Conservation (phyloP, 192 early-diverging fungal genomes). For the Ramicandelaber brevisporus region DNA sequence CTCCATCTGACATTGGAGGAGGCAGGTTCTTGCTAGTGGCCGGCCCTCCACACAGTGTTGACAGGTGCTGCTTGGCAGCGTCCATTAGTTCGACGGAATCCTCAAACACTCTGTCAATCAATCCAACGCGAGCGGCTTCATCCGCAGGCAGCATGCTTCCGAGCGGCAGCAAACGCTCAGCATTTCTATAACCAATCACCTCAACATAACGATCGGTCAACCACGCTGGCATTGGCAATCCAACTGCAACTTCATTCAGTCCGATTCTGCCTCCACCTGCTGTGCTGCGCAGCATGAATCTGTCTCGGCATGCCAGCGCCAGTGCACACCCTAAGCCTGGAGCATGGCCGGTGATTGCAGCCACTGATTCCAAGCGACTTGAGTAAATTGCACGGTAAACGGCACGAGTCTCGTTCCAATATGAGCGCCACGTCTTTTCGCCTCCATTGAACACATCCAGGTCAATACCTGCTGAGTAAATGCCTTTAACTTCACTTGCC, state of each 20-base stretch:
- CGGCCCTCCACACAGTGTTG: no score
- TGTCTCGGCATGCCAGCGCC: slow-evolving; percentile 12
- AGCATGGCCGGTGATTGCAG: slow-evolving; percentile 11
- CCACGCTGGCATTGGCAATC: slow-evolving; percentile 12
- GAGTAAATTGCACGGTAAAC: slow-evolving; percentile 11
- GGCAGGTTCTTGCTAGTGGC: no score
- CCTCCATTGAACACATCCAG: slow-evolving; percentile 5
- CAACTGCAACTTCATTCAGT: slow-evolving; percentile 13
- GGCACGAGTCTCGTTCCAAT: slow-evolving; percentile 4
- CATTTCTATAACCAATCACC: slow-evolving; percentile 5
- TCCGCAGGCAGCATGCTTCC: slow-evolving; percentile 4
- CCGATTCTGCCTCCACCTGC: slow-evolving; percentile 4
- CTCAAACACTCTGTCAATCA: slow-evolving; percentile 6
- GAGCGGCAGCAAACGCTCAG: slow-evolving; percentile 7
- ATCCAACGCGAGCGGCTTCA: slow-evolving; percentile 2
- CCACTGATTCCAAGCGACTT: slow-evolving; percentile 9
- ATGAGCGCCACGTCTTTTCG: slow-evolving; percentile 4
- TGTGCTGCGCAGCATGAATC: slow-evolving; percentile 9
- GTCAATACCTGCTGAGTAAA: slow-evolving; percentile 12
- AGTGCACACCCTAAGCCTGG: slow-evolving; percentile 9
- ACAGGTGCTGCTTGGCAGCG: slow-evolving; percentile 6
- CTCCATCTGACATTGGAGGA: no score
- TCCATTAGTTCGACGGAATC: slow-evolving; percentile 1
- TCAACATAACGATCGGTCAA: slow-evolving; percentile 10
- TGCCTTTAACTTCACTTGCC: slow-evolving; percentile 4